Evolutionary conservation across 2,329 filamentous ascomycete species (phyloP), one percentile per base, ranked within the genome.

Genomic region (Penicillium sp.): DNA sequence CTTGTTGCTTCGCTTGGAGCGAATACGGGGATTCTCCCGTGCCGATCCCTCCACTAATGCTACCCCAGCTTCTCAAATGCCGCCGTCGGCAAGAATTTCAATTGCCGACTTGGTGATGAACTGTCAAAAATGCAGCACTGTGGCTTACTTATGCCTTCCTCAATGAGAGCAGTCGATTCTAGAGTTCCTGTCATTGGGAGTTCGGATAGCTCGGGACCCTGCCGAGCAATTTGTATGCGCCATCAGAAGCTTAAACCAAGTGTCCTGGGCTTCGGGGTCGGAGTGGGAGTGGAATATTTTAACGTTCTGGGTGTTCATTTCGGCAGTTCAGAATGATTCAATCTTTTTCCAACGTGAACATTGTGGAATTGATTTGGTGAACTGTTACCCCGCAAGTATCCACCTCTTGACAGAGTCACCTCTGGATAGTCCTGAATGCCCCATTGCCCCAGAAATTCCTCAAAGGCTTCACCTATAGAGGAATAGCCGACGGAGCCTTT

Each of bases 81-180:
- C 53, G 53, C 49, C 45, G 49, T 33, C 49, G 29, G 47, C 44
- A 33, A 45, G 10, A 29, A 46, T 31, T 1, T 55, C 53, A 52
- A 49, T 45, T 52, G 53, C 53, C 53, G 53, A 44, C 14, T 5
- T 11, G n/a, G 10, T 19, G 28, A 29, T 36, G 6, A 31, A 16
- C 4, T 16, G 39, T 21, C 14, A 10, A 29, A 26, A 26, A 14
- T 16, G 13, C 39, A 28, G 13, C 6, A 13, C 23, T 16, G n/a
- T 24, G 21, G 37, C 37, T 23, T 24, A 18, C n/a, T n/a, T 39
- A 5, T 21, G 4, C 2, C 5, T n/a, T 2, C 8, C 37, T 24
- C 4, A 40, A 40, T 24, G 10, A 40, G 11, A 24, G 14, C 5
- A 24, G 5, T 24, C 7, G 23, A 3, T 26, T 26, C n/a, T n/a